Conservation (phyloP, 2,329 filamentous ascomycete genomes). For the Penicillium verrucosum region DNA sequence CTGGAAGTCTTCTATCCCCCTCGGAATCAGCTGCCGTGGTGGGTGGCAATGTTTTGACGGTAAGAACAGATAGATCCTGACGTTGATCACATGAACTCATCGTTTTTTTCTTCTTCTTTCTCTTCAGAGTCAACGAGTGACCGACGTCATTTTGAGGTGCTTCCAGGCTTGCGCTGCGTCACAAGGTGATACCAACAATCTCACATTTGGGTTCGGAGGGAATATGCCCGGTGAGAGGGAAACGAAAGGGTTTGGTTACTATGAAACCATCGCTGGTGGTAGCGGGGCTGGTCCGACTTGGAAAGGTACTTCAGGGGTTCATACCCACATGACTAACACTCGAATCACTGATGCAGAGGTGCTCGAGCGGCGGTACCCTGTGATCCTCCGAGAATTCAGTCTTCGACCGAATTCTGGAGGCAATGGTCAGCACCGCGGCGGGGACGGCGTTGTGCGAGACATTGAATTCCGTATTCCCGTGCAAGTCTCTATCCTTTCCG, state of each 20-base stretch:
- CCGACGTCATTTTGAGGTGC: constrained; percentile 70
- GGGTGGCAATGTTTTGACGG: constrained; percentile 75
- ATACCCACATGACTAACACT: constrained; percentile 84
- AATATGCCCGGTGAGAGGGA: constrained; percentile 16
- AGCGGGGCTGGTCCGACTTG: constrained; percentile 69
- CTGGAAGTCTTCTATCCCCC: constrained; percentile 67
- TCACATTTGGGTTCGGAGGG: constrained; percentile 26
- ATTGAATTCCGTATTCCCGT: constrained; percentile 78
- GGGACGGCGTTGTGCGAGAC: constrained; percentile 72
- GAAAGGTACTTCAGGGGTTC: constrained; percentile 72
- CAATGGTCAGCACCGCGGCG: constrained; percentile 64
- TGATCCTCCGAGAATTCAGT: constrained; percentile 67
- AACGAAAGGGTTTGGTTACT: constrained; percentile 63
- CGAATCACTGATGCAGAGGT: constrained; percentile 78
- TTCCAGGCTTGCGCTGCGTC: constrained; percentile 72
- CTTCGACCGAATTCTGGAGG: constrained; percentile 64
- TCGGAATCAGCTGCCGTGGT: constrained; percentile 71
- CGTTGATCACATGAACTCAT: not conserved
- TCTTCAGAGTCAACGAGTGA: constrained; percentile 23
- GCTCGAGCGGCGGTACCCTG: constrained; percentile 73
- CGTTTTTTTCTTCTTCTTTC: not conserved
- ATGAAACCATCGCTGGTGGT: constrained; percentile 79
- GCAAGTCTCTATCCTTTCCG: constrained; percentile 71
- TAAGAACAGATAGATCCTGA: constrained; percentile 44
- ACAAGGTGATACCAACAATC: constrained; percentile 75